A percentile compares a stretch with the other conserved stretches of the same genome.
phyloP scores from a whole-genome alignment of 345 rosid genomes.

The Viola odorata region DNA sequence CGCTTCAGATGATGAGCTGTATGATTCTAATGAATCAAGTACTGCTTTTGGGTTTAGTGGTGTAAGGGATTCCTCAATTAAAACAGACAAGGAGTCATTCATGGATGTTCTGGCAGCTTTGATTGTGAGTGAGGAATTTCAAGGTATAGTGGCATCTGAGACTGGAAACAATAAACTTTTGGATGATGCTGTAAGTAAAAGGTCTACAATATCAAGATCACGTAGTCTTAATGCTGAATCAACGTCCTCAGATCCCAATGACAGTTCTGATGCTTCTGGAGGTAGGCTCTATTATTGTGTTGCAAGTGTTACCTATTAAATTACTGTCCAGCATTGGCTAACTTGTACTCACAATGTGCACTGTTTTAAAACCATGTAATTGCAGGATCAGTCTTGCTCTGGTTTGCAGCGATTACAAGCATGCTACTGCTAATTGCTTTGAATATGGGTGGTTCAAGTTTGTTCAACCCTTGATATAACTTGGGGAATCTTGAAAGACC shows the following conservation, averaged over 20 bases:
- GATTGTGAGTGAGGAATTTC: constrained; percentile 92
- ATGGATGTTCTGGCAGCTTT: constrained; percentile 93
- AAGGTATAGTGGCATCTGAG: constrained; percentile 91
- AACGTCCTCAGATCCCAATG: constrained; percentile 24
- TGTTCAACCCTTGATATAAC: constrained; percentile 76
- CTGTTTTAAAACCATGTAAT: constrained; percentile 9
- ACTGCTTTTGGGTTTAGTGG: constrained; percentile 24
- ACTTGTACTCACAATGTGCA: constrained; percentile 11
- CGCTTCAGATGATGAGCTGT: constrained; percentile 70
- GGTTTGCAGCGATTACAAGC: constrained; percentile 73
- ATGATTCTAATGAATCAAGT: constrained; percentile 59
- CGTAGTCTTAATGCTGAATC: constrained; percentile 28
- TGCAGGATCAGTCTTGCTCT: constrained; percentile 67
- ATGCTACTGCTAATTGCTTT: constrained; percentile 64
- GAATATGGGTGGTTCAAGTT: constrained; percentile 60
- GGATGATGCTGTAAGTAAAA: constrained; percentile 34
- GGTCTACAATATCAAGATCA: constrained; percentile 32
- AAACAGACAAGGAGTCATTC: constrained; percentile 69
- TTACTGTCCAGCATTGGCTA: background rate
- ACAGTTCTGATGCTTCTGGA: constrained; percentile 28
- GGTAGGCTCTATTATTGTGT: constrained; percentile 20
- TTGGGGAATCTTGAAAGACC: constrained; percentile 14
- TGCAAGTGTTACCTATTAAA: background rate
- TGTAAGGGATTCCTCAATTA: constrained; percentile 30
- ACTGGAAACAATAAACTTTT: constrained; percentile 46